Evolutionary conservation across 225 moss, liverwort and hornwort genomes (phyloP), one percentile per base, ranked within the genome.

Genomic region (Anthoceros angustus): DNA sequence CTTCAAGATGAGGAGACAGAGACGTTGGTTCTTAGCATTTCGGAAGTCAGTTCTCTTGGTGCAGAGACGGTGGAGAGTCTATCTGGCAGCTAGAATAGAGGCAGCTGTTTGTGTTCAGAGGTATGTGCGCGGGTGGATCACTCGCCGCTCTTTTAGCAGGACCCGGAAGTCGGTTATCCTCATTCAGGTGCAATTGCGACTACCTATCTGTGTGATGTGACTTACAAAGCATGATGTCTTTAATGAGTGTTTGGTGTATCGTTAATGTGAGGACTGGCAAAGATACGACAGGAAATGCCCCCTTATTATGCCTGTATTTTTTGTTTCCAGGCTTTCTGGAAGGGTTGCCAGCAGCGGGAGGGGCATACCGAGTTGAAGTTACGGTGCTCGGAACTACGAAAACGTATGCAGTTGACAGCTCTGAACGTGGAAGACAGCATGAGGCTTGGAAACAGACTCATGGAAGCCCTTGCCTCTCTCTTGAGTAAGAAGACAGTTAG

Each of bases 331-430:
- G 90, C 90, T 62, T 74, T 73, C 41, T 90, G 87, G 87, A 82
- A 74, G 61, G 87, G 85, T 42, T 69, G 72, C 63, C 63, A 63
- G 40, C 71, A 78, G 71, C 79, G 90, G 72, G 73, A 71, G 66
- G 71, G 75, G n/a, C 78, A 76, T 61, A 74, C 74, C 69, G 71
- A 68, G 42, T 72, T 74, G 69, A 73, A 76, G 71, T 70, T 72
- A 67, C 83, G 76, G 40, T 72, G 81, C 70, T 71, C 67, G 66
- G 73, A 82, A 48, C 74, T 90, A 43, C 80, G 85, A 24, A 72
- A 76, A n/a, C 85, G 83, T 12, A 90, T 90, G 78, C 81, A 82
- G 70, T 73, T 65, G 61, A 87, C 87, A 43, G 87, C 90, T 70
- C 78, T 82, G 15, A 73, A 72, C 46, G 80, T 87, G 64, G 75